phyloP scores from a whole-genome alignment of 2,329 filamentous ascomycete species.

The Hypoxylon sp. region DNA sequence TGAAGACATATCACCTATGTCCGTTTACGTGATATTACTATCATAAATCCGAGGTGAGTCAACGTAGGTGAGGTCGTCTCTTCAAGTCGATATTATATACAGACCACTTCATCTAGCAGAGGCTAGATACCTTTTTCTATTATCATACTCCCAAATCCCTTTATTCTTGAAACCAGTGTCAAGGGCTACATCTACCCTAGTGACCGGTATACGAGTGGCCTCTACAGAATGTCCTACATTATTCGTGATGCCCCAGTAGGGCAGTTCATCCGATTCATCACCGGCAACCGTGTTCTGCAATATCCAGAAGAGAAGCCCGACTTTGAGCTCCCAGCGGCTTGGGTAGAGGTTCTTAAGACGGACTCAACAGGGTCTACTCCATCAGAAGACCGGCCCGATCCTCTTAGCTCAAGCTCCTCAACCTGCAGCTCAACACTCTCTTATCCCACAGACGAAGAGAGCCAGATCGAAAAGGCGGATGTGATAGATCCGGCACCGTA shows the following conservation, averaged over 20 bases:
- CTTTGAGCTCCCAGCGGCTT: constrained; percentile 45
- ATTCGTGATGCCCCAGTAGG: constrained; percentile 50
- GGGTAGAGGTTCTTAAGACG: constrained; percentile 29
- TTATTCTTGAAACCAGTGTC: background rate
- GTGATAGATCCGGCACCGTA: constrained; percentile 38
- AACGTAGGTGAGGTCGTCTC: constrained; percentile 5
- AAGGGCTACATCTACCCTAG: too few species aligned
- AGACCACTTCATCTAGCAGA: constrained; percentile 1
- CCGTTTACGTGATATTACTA: constrained; percentile 11
- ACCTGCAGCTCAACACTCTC: constrained; percentile 31
- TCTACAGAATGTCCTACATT: constrained; percentile 34
- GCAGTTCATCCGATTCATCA: constrained; percentile 49
- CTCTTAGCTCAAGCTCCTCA: constrained; percentile 29
- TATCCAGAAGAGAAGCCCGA: constrained; percentile 44
- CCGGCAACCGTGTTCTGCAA: constrained; percentile 45
- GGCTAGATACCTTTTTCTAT: background rate
- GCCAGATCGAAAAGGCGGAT: constrained; percentile 32
- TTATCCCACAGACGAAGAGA: constrained; percentile 45
- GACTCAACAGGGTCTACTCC: constrained; percentile 10
- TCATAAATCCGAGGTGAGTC: constrained; percentile 18
- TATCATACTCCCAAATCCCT: background rate
- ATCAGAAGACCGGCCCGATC: constrained; percentile 10
- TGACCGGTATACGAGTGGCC: too few species aligned
- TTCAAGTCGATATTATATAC: background rate
- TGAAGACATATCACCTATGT: constrained; percentile 15